Evolutionary conservation across 768 basidiomycete species (phyloP), one percentile per base, ranked within the genome.

Genomic region (Panaeolus cyanescens): DNA sequence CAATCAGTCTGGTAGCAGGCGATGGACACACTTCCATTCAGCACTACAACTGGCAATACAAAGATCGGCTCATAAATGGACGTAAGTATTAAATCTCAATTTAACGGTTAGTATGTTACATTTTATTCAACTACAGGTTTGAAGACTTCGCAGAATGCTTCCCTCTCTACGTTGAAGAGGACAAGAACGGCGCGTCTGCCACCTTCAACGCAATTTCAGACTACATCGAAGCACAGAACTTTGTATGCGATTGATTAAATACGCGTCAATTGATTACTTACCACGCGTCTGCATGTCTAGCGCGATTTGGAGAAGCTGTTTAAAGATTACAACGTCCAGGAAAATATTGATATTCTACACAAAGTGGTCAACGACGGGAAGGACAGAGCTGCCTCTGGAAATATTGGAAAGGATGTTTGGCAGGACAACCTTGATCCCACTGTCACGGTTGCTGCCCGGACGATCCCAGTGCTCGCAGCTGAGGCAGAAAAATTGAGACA

Each of bases 291-390:
- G 36, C 13, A 57, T 50, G 17, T 54, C 5, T 56, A 92, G 90
- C 82, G 83, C 34, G 84, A 87, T 62, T 80, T 89, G 37, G 88
- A 92, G 56, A 82, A 85, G 34, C 63, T 93, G n/a, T 88, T 92
- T 70, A 83, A 79, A 30, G 83, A 88, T 58, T 88, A 89, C 67
- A 79, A 84, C 55, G 85, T 90, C 1, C 84, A 85, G 64, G 85
- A 88, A 45, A 88, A 85, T 64, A 82, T 93, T 32, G 91, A 93
- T 70, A 79, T 79, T 3, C 78, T 93, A 12, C 90, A 93, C 62
- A 79, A 79, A 10, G 83, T 91, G 13, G 85, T 93, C 1, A 84
- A 79, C 10, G 90, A 91, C 32, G 91, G 90, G 64, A 87, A 70
- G 68, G 82, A 81, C 19, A 75, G 82, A 22, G 85, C 87, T 56